These are phyloP conservation scores for Chlorella sp. DNA, from an alignment of 139 green algal species.

Conservation along the genomic window DNA sequence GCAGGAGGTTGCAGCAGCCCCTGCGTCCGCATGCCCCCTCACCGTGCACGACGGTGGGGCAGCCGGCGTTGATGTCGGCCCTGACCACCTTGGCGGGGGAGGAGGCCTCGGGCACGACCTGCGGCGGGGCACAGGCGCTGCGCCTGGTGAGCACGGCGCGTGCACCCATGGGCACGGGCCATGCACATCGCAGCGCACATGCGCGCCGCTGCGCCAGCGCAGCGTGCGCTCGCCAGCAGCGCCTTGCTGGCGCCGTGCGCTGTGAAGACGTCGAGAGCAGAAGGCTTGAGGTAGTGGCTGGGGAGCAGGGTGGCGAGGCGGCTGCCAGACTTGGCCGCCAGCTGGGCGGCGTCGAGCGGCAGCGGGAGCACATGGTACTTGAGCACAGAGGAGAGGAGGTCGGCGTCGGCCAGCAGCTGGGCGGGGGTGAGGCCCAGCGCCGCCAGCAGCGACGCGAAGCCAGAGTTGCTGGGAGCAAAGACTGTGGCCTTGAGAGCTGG, in stretches of 20 bases:
- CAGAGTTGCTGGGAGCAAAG: slow-evolving; percentile 33
- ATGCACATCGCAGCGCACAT: too few species aligned
- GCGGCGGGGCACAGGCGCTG: too few species aligned
- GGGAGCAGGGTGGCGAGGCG: not conserved
- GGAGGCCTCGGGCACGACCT: not conserved
- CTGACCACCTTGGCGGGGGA: not conserved
- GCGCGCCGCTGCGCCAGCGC: too few species aligned
- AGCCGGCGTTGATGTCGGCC: slow-evolving; percentile 26
- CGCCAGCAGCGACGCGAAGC: slow-evolving; percentile 5
- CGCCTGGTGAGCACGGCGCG: not conserved
- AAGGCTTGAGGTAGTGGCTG: not conserved
- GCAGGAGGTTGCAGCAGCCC: too few species aligned
- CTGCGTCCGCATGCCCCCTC: too few species aligned
- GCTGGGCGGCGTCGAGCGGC: not conserved
- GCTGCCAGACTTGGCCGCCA: not conserved
- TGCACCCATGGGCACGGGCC: not conserved
- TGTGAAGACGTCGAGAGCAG: not conserved
- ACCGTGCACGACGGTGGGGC: slow-evolving; percentile 27
- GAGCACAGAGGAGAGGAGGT: slow-evolving; percentile 15
- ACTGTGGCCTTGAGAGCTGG: slow-evolving; percentile 24
- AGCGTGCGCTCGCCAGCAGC: too few species aligned
- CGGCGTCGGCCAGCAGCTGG: slow-evolving; percentile 1
- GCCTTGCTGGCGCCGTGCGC: too few species aligned
- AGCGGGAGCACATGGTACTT: not conserved
- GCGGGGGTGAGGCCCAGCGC: slow-evolving; percentile 5